Evolutionary conservation across 2,329 filamentous ascomycete genomes (phyloP), one percentile per base, ranked within the genome.

Genomic region (Salinomyces thailandicus): DNA sequence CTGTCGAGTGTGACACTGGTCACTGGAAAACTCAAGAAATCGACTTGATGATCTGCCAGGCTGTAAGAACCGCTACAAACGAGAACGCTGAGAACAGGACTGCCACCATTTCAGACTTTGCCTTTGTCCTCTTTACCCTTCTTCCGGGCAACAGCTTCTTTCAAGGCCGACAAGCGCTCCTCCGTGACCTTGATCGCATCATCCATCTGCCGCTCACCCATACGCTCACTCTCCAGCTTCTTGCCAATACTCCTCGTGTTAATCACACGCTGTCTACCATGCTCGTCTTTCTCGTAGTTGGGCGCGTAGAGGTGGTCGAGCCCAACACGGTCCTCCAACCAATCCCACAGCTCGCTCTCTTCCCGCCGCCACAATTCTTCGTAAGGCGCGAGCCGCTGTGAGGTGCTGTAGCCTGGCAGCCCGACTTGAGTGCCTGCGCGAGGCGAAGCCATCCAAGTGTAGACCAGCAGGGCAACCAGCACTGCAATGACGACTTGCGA

Each of bases 331-430:
- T 93, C 84, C 58, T 95, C 87, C 4, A 95, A 66, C 87, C 87
- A 95, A 39, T 84, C 79, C 87, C 87, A 95, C 7, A 95, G 65
- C 50, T 91, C 85, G 46, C 75, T 85, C 57, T 95, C 87, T 58
- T 95, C 85, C 27, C 76, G 69, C 22, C 77, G 72, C 87, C 89
- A 98, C 54, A 96, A 81, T 61, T 94, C 84, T 48, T 96, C 87
- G 57, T 95, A 96, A 0, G 84, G 85, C 2, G 81, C 77, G 12
- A 86, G 63, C 5, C 86, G 75, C 37, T 87, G 77, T 0, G 82
- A 72, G 3, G 64, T 54, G 1, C 62, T 53, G 38, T 66, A 53
- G 12, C 61, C 60, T 0, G 60, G 53, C 16, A 58, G 60, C 5
- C 61, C 59, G 2, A 64, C 48, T 14, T 57, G 58, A 37, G 48